Conservation (phyloP, 768 basidiomycete species). For the Boletus fagicola region DNA sequence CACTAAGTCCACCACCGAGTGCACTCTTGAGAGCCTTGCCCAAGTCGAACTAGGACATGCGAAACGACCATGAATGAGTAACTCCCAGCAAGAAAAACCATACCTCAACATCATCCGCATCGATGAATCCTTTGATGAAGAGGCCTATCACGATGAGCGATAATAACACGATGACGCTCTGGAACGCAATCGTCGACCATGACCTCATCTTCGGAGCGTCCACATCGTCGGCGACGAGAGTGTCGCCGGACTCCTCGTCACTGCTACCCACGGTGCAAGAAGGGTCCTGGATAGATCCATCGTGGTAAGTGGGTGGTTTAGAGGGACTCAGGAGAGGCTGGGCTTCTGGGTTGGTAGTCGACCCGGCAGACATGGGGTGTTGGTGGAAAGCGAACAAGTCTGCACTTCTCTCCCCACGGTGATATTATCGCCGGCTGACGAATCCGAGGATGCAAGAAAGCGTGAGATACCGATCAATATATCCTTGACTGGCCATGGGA, state of each 20-base stretch:
- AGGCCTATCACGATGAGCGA: constrained; percentile 43
- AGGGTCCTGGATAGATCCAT: not conserved
- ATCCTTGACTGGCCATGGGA: no score
- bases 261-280: not conserved
- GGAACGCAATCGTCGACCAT: constrained; percentile 22
- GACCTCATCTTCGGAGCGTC: constrained; percentile 9
- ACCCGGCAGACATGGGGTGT: constrained; percentile 20
- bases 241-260: constrained; percentile 22
- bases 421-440: not conserved
- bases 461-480: not conserved
- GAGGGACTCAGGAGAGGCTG: constrained; percentile 26
- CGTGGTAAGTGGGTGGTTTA: constrained; percentile 18
- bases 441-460: not conserved
- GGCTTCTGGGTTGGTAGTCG: constrained; percentile 12
- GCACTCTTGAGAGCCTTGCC: constrained; percentile 74
- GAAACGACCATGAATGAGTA: constrained; percentile 40
- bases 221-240: not conserved
- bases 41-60: constrained; percentile 67
- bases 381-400: constrained; percentile 7
- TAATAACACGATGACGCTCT: constrained; percentile 35
- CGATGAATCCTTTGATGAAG: constrained; percentile 70
- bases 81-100: constrained; percentile 41
- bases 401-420: not conserved
- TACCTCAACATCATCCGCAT: constrained; percentile 66
- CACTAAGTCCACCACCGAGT: constrained; percentile 86